These are phyloP conservation scores for Pisolithus microcarpus DNA, from an alignment of 768 basidiomycete species.

Conservation along the genomic window DNA sequence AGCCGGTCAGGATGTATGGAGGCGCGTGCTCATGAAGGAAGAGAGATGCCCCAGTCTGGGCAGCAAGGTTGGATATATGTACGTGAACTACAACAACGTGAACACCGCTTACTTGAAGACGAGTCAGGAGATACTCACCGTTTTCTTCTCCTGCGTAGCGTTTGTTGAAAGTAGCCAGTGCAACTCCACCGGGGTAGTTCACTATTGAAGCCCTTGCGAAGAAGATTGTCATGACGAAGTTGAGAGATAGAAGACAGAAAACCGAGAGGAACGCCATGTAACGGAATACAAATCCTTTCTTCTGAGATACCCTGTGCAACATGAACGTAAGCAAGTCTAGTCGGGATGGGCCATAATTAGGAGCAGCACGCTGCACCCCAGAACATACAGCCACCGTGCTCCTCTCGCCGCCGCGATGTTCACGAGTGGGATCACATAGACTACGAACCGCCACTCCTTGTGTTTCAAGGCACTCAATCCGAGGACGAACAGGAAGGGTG, in stretches of 20 bases:
- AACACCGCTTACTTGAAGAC: not conserved
- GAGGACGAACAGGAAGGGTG: constrained; percentile 46
- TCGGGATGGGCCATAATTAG: not conserved
- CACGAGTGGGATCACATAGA: constrained; percentile 76
- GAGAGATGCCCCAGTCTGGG: constrained; percentile 85
- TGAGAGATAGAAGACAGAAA: constrained; percentile 43
- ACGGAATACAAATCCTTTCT: constrained; percentile 43
- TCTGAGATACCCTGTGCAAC: constrained; percentile 34
- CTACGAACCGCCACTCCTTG: constrained; percentile 97
- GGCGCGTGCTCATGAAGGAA: constrained; percentile 68
- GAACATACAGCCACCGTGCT: constrained; percentile 54
- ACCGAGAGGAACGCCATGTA: constrained; percentile 40
- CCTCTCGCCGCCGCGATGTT: constrained; percentile 75
- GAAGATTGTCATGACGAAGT: constrained; percentile 46
- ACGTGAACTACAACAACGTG: constrained; percentile 43
- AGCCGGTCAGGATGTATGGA: constrained; percentile 34
- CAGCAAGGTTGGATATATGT: constrained; percentile 78
- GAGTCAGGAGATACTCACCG: constrained; percentile 16
- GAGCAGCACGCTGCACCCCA: not conserved
- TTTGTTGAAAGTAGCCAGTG: constrained; percentile 57
- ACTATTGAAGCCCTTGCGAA: constrained; percentile 50
- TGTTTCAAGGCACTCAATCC: constrained; percentile 76
- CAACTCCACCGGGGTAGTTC: constrained; percentile 90
- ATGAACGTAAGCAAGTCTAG: too few species aligned
- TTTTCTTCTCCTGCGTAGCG: constrained; percentile 30